Evolutionary conservation across 257 asterid species (phyloP).

Genomic region (Handroanthus guayacan): DNA sequence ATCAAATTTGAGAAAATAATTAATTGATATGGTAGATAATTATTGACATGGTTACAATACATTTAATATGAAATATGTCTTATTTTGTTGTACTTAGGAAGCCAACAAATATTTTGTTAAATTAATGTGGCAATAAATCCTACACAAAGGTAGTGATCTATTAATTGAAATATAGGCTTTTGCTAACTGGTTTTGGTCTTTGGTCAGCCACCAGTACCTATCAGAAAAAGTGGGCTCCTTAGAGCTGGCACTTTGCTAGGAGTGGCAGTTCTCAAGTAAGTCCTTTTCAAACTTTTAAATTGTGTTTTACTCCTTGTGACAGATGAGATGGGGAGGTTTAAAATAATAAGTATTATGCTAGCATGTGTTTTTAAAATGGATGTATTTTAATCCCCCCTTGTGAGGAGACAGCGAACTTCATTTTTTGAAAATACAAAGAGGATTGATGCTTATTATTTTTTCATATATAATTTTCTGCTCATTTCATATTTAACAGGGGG

Average conservation of each 20-base stretch:
- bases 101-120: neutral
- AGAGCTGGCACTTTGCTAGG: conserved; percentile 71
- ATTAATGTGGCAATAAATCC: no score
- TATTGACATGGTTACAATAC: neutral
- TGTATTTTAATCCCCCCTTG: no score
- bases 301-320: no score
- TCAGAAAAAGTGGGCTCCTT: conserved; percentile 88
- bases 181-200: conserved; percentile 35
- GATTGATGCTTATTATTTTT: no score
- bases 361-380: no score
- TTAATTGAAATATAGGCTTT: neutral
- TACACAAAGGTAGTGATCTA: no score
- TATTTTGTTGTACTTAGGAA: conserved; percentile 5
- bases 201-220: conserved; percentile 72
- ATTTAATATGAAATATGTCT: conserved; percentile 1
- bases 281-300: neutral
- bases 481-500: no score
- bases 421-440: no score
- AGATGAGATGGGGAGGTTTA: no score
- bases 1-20: conserved; percentile 4
- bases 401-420: no score
- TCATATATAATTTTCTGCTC: no score
- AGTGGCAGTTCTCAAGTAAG: conserved; percentile 77
- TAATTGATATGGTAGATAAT: neutral
- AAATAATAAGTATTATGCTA: no score